Evolutionary conservation across 73 alveolate genomes (phyloP).

Genomic region (Symbiodinium pilosum): DNA sequence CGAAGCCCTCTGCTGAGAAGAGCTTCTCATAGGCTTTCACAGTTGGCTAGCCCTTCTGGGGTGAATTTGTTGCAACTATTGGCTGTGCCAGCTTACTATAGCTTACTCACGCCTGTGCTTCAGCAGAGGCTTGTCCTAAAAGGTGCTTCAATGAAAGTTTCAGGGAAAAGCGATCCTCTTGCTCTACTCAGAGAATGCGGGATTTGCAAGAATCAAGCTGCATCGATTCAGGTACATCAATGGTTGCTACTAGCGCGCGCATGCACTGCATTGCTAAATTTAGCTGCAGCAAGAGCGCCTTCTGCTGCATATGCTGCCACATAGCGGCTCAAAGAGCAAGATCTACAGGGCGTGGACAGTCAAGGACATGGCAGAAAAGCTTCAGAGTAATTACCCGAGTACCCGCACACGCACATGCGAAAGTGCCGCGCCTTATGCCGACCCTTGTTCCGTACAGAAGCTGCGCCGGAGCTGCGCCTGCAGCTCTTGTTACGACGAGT

Average conservation of each 20-base stretch:
- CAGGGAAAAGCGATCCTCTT: too few relatives aligned
- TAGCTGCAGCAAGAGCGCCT: background rate
- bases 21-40: too few relatives aligned
- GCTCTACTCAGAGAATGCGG: background rate
- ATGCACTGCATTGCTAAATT: background rate
- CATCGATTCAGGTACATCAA: background rate
- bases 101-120: too few relatives aligned
- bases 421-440: background rate
- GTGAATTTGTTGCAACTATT: too few relatives aligned
- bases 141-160: too few relatives aligned
- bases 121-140: too few relatives aligned
- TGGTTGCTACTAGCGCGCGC: background rate
- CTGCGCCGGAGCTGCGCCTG: conserved; percentile 48
- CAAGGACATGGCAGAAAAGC: too few relatives aligned
- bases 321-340: conserved; percentile 46
- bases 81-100: too few relatives aligned
- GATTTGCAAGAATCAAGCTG: background rate
- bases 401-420: background rate
- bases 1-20: too few relatives aligned
- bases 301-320: conserved; percentile 72
- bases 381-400: too few relatives aligned
- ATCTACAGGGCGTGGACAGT: background rate
- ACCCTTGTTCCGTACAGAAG: conserved; percentile 49
- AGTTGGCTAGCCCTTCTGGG: too few relatives aligned
- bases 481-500: background rate